phyloP scores from a whole-genome alignment of 1,284 basidiomycete genomes.

The Apiotrichum brassicae region DNA sequence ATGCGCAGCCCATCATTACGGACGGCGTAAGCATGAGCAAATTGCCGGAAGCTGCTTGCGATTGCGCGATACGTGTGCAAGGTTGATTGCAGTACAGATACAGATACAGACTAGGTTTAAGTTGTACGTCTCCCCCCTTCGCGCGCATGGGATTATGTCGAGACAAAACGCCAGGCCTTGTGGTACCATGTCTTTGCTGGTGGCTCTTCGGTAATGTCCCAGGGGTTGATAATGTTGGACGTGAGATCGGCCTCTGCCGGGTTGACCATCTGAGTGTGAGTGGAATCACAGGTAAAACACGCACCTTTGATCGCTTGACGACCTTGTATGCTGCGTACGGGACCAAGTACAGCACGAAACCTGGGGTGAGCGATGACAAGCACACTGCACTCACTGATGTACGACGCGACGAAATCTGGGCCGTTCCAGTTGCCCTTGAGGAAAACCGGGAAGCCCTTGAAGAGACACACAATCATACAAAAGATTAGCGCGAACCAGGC shows the following conservation, averaged over 20 bases:
- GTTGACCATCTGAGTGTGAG: constrained; percentile 4
- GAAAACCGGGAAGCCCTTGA: constrained; percentile 26
- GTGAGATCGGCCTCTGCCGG: constrained; percentile 8
- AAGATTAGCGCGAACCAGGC: constrained; percentile 23
- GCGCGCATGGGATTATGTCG: neutral
- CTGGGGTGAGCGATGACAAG: neutral
- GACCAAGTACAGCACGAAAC: constrained; percentile 57
- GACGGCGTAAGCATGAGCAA: too few relatives aligned
- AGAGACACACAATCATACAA: constrained; percentile 20
- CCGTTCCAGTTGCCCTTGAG: constrained; percentile 17
- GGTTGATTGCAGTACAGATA: too few relatives aligned
- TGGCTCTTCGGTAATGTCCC: constrained; percentile 13
- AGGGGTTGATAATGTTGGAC: constrained; percentile 15
- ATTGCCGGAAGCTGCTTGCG: too few relatives aligned
- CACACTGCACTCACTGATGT: constrained; percentile 23
- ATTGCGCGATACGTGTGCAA: too few relatives aligned
- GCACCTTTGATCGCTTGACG: constrained; percentile 26
- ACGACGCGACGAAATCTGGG: constrained; percentile 19
- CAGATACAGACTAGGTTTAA: too few relatives aligned
- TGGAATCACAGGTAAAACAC: neutral
- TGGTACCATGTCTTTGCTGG: constrained; percentile 10
- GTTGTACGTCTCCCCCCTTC: too few relatives aligned
- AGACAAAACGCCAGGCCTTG: constrained; percentile 6
- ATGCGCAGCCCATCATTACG: too few relatives aligned
- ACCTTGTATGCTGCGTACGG: constrained; percentile 54